Conservation (phyloP, 768 basidiomycete species). For the Solioccasus polychromus region DNA sequence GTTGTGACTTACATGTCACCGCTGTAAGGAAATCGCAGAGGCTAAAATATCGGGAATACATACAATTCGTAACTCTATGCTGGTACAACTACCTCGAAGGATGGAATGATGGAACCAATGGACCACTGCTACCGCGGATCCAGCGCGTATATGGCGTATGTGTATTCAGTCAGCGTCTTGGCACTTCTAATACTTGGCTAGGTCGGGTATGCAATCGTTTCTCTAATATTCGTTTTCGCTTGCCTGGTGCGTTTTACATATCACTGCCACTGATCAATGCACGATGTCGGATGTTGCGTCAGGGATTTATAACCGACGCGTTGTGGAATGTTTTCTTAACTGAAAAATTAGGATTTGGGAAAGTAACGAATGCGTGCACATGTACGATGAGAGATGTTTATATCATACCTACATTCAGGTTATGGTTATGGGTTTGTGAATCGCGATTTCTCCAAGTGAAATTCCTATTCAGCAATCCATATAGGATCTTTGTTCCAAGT, state of each 20-base stretch:
- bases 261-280: background rate
- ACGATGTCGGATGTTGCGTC: constrained; percentile 16
- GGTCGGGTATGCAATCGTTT: constrained; percentile 52
- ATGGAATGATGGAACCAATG: constrained; percentile 77
- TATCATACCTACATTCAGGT: constrained; percentile 26
- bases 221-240: constrained; percentile 52
- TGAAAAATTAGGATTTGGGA: constrained; percentile 43
- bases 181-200: constrained; percentile 17
- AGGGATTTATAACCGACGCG: constrained; percentile 47
- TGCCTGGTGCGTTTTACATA: constrained; percentile 35
- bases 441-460: no score
- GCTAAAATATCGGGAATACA: constrained; percentile 16
- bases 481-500: constrained; percentile 52
- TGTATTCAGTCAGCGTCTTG: background rate
- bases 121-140: constrained; percentile 72
- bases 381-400: background rate
- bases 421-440: constrained; percentile 35
- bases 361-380: constrained; percentile 22
- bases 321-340: constrained; percentile 45
- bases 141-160: constrained; percentile 53
- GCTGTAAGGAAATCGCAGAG: constrained; percentile 3
- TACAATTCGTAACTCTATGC: constrained; percentile 57
- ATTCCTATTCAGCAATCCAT: background rate
- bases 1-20: background rate
- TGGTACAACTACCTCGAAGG: constrained; percentile 60